These are phyloP conservation scores for Boletus coccyginus DNA, from an alignment of 768 basidiomycete genomes.

Conservation along the genomic window DNA sequence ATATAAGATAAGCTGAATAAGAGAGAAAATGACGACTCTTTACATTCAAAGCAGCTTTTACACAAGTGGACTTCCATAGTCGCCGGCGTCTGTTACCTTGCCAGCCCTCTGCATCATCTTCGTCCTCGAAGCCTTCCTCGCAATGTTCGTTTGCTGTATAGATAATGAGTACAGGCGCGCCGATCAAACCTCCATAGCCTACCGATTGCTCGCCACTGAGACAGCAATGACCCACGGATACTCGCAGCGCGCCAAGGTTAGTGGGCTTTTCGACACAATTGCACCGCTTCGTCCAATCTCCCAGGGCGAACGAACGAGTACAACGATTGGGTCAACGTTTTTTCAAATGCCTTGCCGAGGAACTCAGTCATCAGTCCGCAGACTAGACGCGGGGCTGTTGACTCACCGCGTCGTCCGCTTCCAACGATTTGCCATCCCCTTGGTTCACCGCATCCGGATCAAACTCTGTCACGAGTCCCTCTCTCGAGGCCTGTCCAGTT, in stretches of 20 bases:
- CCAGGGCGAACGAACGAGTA: slow-evolving; percentile 85
- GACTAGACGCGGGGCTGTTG: neutral
- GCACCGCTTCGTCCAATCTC: slow-evolving; percentile 78
- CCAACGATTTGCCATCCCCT: slow-evolving; percentile 55
- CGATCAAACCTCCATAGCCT: slow-evolving; percentile 18
- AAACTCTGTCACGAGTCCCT: too few species aligned
- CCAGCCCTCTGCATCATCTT: slow-evolving; percentile 48
- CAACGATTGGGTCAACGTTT: slow-evolving; percentile 68
- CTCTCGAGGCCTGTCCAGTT: too few species aligned
- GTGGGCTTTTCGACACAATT: slow-evolving; percentile 75
- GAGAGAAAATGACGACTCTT: neutral
- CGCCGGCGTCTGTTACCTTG: slow-evolving; percentile 73
- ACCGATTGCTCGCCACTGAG: slow-evolving; percentile 75
- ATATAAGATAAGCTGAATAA: slow-evolving; percentile 4
- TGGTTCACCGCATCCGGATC: slow-evolving; percentile 66
- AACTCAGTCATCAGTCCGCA: neutral
- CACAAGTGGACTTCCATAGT: slow-evolving; percentile 88
- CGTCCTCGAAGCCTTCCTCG: slow-evolving; percentile 45
- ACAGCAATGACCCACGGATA: slow-evolving; percentile 78
- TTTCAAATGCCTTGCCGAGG: slow-evolving; percentile 70
- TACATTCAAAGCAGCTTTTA: slow-evolving; percentile 75
- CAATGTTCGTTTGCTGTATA: slow-evolving; percentile 44
- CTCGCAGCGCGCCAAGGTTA: slow-evolving; percentile 93
- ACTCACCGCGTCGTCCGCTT: slow-evolving; percentile 76
- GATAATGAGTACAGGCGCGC: slow-evolving; percentile 33